phyloP scores from a whole-genome alignment of 2,329 filamentous ascomycete genomes.

The Coniochaeta sp. region DNA sequence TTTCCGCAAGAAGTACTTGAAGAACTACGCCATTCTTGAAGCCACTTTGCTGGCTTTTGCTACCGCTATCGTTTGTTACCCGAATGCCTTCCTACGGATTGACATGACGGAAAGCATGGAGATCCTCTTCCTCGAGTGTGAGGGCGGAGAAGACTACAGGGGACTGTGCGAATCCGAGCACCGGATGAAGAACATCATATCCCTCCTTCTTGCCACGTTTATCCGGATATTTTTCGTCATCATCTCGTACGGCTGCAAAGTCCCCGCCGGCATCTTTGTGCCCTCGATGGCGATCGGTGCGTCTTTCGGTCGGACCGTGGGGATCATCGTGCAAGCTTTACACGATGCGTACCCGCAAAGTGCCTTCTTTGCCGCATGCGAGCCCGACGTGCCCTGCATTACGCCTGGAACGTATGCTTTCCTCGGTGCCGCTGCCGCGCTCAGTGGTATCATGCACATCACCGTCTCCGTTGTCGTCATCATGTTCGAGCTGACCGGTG shows the following conservation, averaged over 20 bases:
- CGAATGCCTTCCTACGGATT: conserved; percentile 88
- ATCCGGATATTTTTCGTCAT: conserved; percentile 81
- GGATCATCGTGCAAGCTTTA: conserved; percentile 84
- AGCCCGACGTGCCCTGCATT: conserved; percentile 89
- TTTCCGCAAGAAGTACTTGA: conserved; percentile 88
- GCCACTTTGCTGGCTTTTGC: conserved; percentile 73
- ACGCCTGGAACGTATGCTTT: conserved; percentile 97
- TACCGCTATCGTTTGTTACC: conserved; percentile 92
- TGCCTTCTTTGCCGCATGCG: conserved; percentile 80
- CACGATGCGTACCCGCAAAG: conserved; percentile 78
- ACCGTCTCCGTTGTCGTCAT: conserved; percentile 96
- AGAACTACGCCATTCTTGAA: conserved; percentile 77
- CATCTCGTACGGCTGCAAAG: conserved; percentile 95
- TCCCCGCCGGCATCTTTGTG: conserved; percentile 95
- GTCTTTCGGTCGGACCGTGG: conserved; percentile 87
- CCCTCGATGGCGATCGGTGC: conserved; percentile 97
- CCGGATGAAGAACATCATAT: conserved; percentile 70
- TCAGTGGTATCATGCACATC: conserved; percentile 97
- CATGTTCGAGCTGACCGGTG: conserved; percentile 98
- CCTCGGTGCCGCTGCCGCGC: conserved; percentile 80
- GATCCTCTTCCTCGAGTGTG: conserved; percentile 90
- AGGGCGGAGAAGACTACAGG: conserved; percentile 80
- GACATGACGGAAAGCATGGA: conserved; percentile 99
- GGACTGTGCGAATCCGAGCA: conserved; percentile 77
- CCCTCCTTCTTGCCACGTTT: conserved; percentile 70